Evolutionary conservation across 352 stramenopile genomes (phyloP), one percentile per base, ranked within the genome.

Genomic region (Peronospora tabacina): DNA sequence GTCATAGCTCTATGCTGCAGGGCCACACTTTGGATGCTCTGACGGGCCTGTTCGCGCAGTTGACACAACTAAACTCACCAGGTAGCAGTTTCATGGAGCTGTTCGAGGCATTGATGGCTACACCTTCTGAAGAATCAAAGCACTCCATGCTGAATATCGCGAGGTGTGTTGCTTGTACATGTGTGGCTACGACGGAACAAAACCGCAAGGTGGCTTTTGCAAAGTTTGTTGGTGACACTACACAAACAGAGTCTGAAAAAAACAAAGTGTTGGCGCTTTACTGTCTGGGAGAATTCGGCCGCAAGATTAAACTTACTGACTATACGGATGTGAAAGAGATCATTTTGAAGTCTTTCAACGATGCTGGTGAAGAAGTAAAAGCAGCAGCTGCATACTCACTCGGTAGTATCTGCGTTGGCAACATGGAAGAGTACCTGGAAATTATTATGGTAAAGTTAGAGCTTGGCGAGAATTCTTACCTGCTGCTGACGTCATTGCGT

Each of bases 361-460:
- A 64, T 56, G 17, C 77, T 49, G 68, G 54, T 8, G 96, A 99
- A 61, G 95, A 99, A 57, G 79, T 97, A 33, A 98, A 98, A 77
- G 81, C 95, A 24, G 96, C 95, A 12, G 94, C 97, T 4, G 95
- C 95, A 13, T 97, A 97, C 70, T 95, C 95, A 3, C 72, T 99
- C 34, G 97, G 97, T 17, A 95, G 91, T 49, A 90, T 98, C 39
- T 95, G 94, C 40, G 90, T 98, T 7, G 94, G 95, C 35, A 96
- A 95, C 59, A 95, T 94, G 83, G 64, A 69, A 44, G 70, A 85
- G 40, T 96, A 91, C 45, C 54, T 94, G 13, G 82, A 92, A 29
- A 84, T 72, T n/a, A 96, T 99, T 57, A 90, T 99, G 29, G 67
- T 85, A 13, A 82, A 93, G 30, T 72, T 99, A 40, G 86, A 98